Base-by-base conservation (phyloP, 2,329 filamentous ascomycete genomes). In the Fusarium penzigii region DNA sequence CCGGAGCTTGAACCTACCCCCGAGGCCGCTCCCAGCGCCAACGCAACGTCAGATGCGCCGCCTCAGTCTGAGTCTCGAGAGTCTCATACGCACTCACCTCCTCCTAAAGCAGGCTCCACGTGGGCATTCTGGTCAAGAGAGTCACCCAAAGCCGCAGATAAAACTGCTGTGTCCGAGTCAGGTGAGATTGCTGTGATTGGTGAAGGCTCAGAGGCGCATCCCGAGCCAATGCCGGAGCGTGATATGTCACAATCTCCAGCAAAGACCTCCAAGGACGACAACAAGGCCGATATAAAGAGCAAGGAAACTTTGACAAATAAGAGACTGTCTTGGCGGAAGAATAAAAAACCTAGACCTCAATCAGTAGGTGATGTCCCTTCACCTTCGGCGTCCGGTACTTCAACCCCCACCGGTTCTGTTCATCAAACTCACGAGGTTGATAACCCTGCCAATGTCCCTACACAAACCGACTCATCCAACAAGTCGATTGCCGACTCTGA, bases 51-150 rank as follows among this genome's bases (percentile, higher is more conserved):
- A 43, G 75, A 82, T 58, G 73, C 73, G 3, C 65, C 72, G 5
- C 55, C 68, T 13, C 48, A 69, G 7, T 50, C 67, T 9, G 32
- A 36, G 32, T 36, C 32, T 14, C 32, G 13, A 14, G 32, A 36
- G 13, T 48, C 67, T 13, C 64, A 68, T 49, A 67, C 62, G 32
- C 55, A 71, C 49, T 63, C 66, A 9, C 63, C 72, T 2, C 64
- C 70, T n/a, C 78, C 78, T 6, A 74, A 79, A 14, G 75, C 77
- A 16, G 82, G 82, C 12, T 88, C 88, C 1, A 89, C 86, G 0
- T 93, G 89, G 89, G 89, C 87, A 0, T 92, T 93, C 59, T 93
- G 89, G 89, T 90, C 86, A 13, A 82, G 79, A 42, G 84, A 87
- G 58, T 70, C 76, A 2, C 67, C 73, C 8, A 74, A 71, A 39